Evolutionary conservation across 2,329 filamentous ascomycete genomes (phyloP).

Genomic region (Sodiomyces alkalinus): DNA sequence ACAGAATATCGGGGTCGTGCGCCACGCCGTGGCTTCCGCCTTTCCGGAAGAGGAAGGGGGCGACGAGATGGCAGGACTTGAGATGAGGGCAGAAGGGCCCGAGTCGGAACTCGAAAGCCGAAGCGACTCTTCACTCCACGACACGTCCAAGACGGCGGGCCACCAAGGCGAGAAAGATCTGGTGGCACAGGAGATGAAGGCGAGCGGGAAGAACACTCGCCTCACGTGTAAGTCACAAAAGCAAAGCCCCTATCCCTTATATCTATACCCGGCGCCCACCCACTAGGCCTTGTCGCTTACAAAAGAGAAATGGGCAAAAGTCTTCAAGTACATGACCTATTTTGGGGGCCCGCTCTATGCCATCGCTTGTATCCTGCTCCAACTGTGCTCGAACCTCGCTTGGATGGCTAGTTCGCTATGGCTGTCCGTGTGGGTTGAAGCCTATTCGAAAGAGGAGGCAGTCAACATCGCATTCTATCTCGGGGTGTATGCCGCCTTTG

Average conservation of each 20-base stretch:
- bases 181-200: conserved; percentile 31
- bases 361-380: conserved; percentile 20
- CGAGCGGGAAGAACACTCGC: conserved; percentile 27
- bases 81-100: no score
- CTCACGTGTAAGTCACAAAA: conserved; percentile 22
- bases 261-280: conserved; percentile 11
- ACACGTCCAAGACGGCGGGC: conserved; percentile 17
- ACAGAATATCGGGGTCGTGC: conserved; percentile 28
- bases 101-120: conserved; percentile 15
- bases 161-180: conserved; percentile 24
- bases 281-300: no score
- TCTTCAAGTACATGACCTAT: conserved; percentile 35
- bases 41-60: conserved; percentile 19
- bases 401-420: conserved; percentile 29
- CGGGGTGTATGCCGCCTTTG: conserved; percentile 32
- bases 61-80: conserved; percentile 14
- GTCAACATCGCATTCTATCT: conserved; percentile 35
- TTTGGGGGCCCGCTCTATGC: conserved; percentile 31
- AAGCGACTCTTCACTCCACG: conserved; percentile 14
- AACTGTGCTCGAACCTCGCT: conserved; percentile 24
- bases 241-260: conserved; percentile 4
- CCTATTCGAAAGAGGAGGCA: conserved; percentile 26
- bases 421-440: conserved; percentile 39
- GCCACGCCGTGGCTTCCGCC: conserved; percentile 26
- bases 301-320: no score